phyloP scores from a whole-genome alignment of 1,284 basidiomycete species.

The Sporisorium reilianum region DNA sequence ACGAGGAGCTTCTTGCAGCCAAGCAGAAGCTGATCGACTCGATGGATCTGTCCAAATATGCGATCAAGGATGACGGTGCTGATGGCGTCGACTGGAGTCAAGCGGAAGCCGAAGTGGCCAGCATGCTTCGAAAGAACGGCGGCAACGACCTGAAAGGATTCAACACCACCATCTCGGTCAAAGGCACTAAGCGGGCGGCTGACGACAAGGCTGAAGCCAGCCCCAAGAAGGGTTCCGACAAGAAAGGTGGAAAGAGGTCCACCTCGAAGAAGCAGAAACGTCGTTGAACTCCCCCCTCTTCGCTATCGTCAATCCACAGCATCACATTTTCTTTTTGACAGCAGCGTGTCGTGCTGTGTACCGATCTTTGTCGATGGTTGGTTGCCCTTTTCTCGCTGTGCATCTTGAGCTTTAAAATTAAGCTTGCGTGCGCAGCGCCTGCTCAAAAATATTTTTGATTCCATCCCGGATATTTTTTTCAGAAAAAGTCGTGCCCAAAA shows the following conservation, averaged over 20 bases:
- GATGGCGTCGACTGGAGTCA: constrained; percentile 55
- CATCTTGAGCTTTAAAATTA: neutral
- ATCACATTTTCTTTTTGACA: neutral
- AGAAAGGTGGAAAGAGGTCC: constrained; percentile 22
- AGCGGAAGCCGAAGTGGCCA: constrained; percentile 62
- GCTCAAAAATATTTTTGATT: constrained; percentile 5
- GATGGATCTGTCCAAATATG: constrained; percentile 59
- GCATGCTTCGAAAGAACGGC: constrained; percentile 47
- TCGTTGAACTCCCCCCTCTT: constrained; percentile 7
- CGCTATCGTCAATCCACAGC: neutral
- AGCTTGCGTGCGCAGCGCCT: too few species aligned
- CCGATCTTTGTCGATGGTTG: neutral
- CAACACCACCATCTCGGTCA: constrained; percentile 54
- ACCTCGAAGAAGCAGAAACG: constrained; percentile 42
- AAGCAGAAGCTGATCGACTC: constrained; percentile 53
- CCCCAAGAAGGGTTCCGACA: constrained; percentile 29
- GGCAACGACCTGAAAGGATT: constrained; percentile 43
- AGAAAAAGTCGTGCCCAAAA: constrained; percentile 3
- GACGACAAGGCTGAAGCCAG: constrained; percentile 30
- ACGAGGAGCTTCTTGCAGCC: constrained; percentile 37
- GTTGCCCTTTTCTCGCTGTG: neutral
- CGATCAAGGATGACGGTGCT: constrained; percentile 42
- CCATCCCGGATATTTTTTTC: neutral
- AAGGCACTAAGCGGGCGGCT: constrained; percentile 39
- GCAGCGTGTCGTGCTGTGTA: neutral